Evolutionary conservation across 129 eudicot species (phyloP).

Genomic region (Escallonia herrerae): DNA sequence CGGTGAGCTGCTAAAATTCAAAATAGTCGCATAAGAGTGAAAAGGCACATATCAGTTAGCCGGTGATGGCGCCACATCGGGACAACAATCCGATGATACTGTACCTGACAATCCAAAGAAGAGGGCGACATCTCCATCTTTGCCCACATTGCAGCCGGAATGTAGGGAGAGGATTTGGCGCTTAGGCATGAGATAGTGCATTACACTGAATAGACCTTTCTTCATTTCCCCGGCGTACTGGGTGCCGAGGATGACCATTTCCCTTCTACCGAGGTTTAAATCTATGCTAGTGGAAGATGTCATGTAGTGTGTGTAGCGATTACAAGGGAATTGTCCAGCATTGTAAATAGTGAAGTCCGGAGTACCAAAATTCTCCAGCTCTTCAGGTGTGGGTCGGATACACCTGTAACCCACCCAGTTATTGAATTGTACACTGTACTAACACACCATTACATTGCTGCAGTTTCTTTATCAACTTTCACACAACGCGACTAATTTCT

Average conservation of each 20-base stretch:
- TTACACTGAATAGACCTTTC: conserved; percentile 94
- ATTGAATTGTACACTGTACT: conserved; percentile 41
- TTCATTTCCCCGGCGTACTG: conserved; percentile 99
- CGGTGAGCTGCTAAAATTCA: background rate
- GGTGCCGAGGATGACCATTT: conserved; percentile 99
- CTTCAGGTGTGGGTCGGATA: conserved; percentile 98
- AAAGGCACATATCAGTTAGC: conserved; percentile 21
- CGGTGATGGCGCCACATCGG: conserved; percentile 31
- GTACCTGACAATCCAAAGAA: conserved; percentile 98
- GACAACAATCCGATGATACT: conserved; percentile 23
- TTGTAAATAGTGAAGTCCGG: conserved; percentile 99
- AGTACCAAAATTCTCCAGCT: conserved; percentile 97
- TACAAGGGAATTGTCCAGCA: conserved; percentile 98
- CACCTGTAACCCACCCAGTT: conserved; percentile 88
- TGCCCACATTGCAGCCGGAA: conserved; percentile 99
- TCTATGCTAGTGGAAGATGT: conserved; percentile 99
- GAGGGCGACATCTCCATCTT: conserved; percentile 92
- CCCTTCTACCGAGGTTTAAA: conserved; percentile 77
- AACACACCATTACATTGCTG: conserved; percentile 19
- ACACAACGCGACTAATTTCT: background rate
- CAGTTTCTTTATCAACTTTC: conserved; percentile 5
- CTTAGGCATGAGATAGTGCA: conserved; percentile 99
- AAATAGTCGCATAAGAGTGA: conserved; percentile 5
- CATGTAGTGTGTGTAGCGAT: conserved; percentile 98
- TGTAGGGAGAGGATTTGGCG: conserved; percentile 95